Evolutionary conservation across 2,329 filamentous ascomycete genomes (phyloP), one percentile per base, ranked within the genome.

Genomic region (Claviceps sorghi): DNA sequence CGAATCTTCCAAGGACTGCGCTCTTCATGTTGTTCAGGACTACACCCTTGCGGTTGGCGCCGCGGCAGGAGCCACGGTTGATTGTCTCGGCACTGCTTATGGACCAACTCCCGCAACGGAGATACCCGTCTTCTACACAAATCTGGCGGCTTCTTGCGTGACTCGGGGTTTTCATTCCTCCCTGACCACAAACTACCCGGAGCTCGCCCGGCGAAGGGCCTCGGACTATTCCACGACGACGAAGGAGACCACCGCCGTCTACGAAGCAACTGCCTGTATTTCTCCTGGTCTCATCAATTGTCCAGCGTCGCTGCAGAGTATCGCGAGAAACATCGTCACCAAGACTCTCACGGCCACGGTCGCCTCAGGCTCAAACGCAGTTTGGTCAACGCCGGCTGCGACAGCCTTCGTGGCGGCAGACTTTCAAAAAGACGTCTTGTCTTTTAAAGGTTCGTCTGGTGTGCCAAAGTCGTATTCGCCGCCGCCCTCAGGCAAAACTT

Each of bases 11-110:
- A 11, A 66, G 29, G 62, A 68, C 1, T 80, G 78, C 55, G 54
- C 64, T 1, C 53, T 80, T 4, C 64, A 63, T 10, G 69, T 77
- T 5, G 64, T 71, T 10, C 71, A 80, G 55, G 65, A 67, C 1
- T 81, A 78, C 59, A 64, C 69, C 11, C 59, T 82, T 11, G 77
- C 69, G 0, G 56, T 82, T 0, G 78, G 78, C 17, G 78, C 75
- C 5, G 68, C 66, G 1, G 76, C 76, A 4, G 78, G 78, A 1
- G 77, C 76, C 0, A 75, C 73, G 0, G 57, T 80, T 0, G 68
- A 63, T 2, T 49, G 79, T 4, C 63, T 62, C 1, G 56, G 58
- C 0, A 58, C 71, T 15, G 72, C 69, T 0, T 82, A 74, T 82
- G 41, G 13, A 11, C 22, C 41, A 15, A 26, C 21, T 43, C 22